phyloP scores from a whole-genome alignment of 2,329 filamentous ascomycete species.

The Rosellinia necatrix region DNA sequence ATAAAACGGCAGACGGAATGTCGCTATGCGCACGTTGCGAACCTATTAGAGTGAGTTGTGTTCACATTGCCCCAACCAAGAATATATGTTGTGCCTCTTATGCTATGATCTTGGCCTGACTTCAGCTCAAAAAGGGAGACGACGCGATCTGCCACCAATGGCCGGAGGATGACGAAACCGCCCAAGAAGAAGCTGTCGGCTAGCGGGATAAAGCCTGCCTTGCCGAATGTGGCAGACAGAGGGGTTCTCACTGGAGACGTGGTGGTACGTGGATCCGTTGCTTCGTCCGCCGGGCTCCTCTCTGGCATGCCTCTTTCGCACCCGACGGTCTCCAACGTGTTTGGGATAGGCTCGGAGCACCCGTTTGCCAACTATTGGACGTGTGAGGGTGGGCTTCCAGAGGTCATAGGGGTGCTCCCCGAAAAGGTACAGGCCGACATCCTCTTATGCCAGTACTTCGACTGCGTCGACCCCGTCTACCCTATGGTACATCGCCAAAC shows the following conservation, averaged over 20 bases:
- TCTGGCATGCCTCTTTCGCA: constrained; percentile 75
- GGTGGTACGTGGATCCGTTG: constrained; percentile 56
- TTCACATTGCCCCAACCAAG: not conserved
- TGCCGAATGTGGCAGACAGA: constrained; percentile 62
- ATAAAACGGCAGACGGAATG: constrained; percentile 79
- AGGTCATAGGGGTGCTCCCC: constrained; percentile 76
- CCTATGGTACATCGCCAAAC: constrained; percentile 77
- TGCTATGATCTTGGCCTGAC: constrained; percentile 23
- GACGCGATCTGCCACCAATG: constrained; percentile 69
- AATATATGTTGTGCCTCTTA: not conserved
- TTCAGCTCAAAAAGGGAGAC: constrained; percentile 55
- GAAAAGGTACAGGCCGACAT: constrained; percentile 78
- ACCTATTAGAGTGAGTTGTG: constrained; percentile 71
- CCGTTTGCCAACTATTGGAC: constrained; percentile 88
- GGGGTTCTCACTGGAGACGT: constrained; percentile 52
- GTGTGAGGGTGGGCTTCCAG: constrained; percentile 72
- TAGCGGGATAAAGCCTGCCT: constrained; percentile 45
- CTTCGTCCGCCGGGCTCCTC: constrained; percentile 64
- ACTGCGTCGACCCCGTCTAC: constrained; percentile 78
- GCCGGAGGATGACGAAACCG: constrained; percentile 87
- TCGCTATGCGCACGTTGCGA: constrained; percentile 76
- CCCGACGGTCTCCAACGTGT: constrained; percentile 74
- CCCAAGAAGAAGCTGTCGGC: constrained; percentile 63
- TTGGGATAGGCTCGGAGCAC: constrained; percentile 79
- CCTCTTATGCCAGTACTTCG: constrained; percentile 66